Percentiles rank a stretch among this genome's conserved stretches.
Evolutionary conservation across 2,329 filamentous ascomycete genomes (phyloP).

Genomic region (Sordariomycetes sp.): DNA sequence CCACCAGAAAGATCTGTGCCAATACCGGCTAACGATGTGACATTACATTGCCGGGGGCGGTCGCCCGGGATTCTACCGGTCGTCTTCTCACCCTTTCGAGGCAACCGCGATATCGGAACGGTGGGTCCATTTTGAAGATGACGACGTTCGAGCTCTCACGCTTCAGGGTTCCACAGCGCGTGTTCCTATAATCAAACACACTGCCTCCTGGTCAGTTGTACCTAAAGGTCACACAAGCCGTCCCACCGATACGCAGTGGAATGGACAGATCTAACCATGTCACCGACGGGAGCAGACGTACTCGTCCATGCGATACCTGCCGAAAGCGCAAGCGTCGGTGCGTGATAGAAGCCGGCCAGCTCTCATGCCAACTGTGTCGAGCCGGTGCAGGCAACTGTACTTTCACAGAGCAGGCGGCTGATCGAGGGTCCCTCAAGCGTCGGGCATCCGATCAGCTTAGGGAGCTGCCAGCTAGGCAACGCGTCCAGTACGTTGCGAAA

Average conservation of each 20-base stretch:
- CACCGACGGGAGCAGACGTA: not conserved
- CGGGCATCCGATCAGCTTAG: not conserved
- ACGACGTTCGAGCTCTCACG: not conserved
- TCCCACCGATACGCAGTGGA: not conserved
- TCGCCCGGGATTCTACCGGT: not conserved
- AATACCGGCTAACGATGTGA: no score
- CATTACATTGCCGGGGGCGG: not conserved
- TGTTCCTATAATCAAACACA: not conserved
- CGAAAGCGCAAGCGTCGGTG: slow-evolving; percentile 22
- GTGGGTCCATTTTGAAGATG: not conserved
- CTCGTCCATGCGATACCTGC: slow-evolving; percentile 19
- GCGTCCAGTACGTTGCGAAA: slow-evolving; percentile 1
- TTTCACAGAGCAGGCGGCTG: slow-evolving; percentile 8
- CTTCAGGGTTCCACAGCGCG: not conserved
- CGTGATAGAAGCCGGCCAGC: slow-evolving; percentile 18
- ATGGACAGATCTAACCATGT: not conserved
- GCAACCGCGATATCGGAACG: no score
- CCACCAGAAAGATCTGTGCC: no score
- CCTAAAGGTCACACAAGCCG: not conserved
- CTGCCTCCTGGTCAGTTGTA: not conserved
- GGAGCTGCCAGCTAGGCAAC: not conserved
- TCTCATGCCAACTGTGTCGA: slow-evolving; percentile 17
- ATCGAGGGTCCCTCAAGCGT: slow-evolving; percentile 3
- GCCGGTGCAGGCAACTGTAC: slow-evolving; percentile 16
- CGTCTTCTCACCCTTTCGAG: no score